Base-by-base conservation (phyloP, 148 eudicot genomes). In the Tetragonia tetragonoides region DNA sequence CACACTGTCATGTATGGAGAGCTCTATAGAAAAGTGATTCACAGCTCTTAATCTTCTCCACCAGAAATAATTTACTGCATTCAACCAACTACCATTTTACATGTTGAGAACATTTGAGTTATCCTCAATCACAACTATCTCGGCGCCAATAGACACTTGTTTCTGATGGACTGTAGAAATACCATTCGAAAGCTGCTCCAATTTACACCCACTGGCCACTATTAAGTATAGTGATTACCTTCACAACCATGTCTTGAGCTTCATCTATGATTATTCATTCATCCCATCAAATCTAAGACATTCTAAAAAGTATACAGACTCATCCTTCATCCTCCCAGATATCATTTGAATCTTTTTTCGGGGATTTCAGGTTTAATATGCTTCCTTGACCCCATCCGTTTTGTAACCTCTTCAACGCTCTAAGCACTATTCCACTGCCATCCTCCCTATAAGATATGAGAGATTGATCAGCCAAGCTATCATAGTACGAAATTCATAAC, bases 331-430 rank as follows among this genome's bases (percentile, higher is more conserved):
- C 81, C 62, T 83, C 86, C 89, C 88, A 94, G 79, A 72, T 78
- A 83, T 89, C 90, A 81, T 79, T 69, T 72, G 80, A 75, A 72
- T 84, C 87, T 83, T 67, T 80, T 71, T 76, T 87, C 11, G 70
- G 88, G 71, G 87, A 72, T 78, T 84, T 88, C 81, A 81, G 72
- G 81, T 78, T 84, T 68, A 78, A 86, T 78, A 86, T 66, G 75
- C 85, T 86, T 79, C 90, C 97, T 78, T 92, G 96, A 80, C 97
- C 99, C 99, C 99, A 95, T 34, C 99, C 99, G 73, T 89, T 87
- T 78, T 91, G 89, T 74, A 93, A 89, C 44, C 86, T 86, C 80
- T 86, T 93, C 77, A 95, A 86, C 62, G 90, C 75, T 83, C 83
- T 90, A 77, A 95, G 56, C 44, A 92, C 91, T 68, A 89, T 79